Evolutionary conservation across 1,139 yeast genomes (phyloP).

Genomic region (Yamadazyma dushanensis): DNA sequence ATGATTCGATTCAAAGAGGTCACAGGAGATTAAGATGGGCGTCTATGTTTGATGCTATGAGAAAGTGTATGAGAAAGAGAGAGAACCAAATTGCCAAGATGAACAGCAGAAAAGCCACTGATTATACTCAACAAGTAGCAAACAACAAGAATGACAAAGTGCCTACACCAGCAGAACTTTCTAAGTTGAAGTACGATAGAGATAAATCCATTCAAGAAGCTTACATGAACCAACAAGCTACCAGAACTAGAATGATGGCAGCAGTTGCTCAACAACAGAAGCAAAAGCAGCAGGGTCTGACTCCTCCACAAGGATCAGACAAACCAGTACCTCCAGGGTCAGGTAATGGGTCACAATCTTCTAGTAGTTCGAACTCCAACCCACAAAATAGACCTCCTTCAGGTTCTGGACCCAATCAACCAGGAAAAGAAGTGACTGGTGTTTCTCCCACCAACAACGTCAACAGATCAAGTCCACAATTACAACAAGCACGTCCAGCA

Average conservation of each 20-base stretch:
- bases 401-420: neutral
- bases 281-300: conserved; percentile 11
- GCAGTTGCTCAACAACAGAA: conserved; percentile 19
- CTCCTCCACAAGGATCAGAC: neutral
- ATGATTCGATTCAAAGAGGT: conserved; percentile 90
- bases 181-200: conserved; percentile 77
- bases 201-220: conserved; percentile 83
- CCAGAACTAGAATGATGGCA: conserved; percentile 19
- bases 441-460: conserved; percentile 14
- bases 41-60: conserved; percentile 92
- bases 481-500: neutral
- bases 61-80: conserved; percentile 85
- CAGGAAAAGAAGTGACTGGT: too few relatives aligned
- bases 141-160: conserved; percentile 33
- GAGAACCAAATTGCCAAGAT: conserved; percentile 51
- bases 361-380: conserved; percentile 1
- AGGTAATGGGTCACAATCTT: conserved; percentile 3
- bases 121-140: conserved; percentile 14
- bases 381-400: conserved; percentile 2
- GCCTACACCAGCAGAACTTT: conserved; percentile 83
- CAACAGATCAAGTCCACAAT: conserved; percentile 2
- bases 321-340: neutral
- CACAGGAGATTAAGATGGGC: conserved; percentile 88
- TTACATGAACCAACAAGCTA: conserved; percentile 51
- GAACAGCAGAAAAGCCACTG: conserved; percentile 29